Conservation (phyloP, 192 early-diverging fungal species). For the Entomortierella parvispora region DNA sequence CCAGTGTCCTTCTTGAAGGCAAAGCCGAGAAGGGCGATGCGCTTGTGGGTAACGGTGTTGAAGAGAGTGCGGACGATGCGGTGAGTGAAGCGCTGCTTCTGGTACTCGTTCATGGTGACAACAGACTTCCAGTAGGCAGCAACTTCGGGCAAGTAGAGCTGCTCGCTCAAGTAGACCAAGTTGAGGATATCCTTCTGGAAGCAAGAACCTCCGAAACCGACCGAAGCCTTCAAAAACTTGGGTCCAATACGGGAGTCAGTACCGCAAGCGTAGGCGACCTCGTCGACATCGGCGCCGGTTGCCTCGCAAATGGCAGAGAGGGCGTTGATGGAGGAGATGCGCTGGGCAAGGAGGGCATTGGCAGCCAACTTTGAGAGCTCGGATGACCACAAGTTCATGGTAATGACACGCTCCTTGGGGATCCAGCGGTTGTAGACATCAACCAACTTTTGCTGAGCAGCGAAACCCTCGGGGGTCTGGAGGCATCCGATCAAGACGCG, state of each 20-base stretch:
- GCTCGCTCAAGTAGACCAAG: constrained; percentile 83
- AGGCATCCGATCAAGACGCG: constrained; percentile 89
- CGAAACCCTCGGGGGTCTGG: constrained; percentile 70
- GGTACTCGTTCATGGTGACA: constrained; percentile 88
- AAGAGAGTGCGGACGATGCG: constrained; percentile 74
- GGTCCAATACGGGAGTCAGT: constrained; percentile 84
- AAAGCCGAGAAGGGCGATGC: constrained; percentile 83
- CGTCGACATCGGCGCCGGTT: constrained; percentile 86
- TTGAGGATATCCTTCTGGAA: constrained; percentile 93
- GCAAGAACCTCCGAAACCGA: constrained; percentile 93
- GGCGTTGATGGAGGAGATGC: constrained; percentile 90
- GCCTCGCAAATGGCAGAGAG: constrained; percentile 89
- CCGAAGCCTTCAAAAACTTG: constrained; percentile 85
- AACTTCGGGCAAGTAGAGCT: constrained; percentile 84
- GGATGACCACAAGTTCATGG: constrained; percentile 89
- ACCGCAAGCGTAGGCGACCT: constrained; percentile 88
- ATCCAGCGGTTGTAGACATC: constrained; percentile 88
- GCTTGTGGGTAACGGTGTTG: constrained; percentile 79
- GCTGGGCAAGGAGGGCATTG: constrained; percentile 91
- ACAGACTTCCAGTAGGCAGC: constrained; percentile 92
- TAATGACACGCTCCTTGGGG: constrained; percentile 80
- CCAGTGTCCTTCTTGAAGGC: constrained; percentile 93
- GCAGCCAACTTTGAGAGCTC: constrained; percentile 91
- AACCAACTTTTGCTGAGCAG: constrained; percentile 76
- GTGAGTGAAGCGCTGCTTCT: constrained; percentile 80